These are phyloP conservation scores for Cucurbita pepo DNA, from an alignment of 306 rosid species.

Conservation along the genomic window DNA sequence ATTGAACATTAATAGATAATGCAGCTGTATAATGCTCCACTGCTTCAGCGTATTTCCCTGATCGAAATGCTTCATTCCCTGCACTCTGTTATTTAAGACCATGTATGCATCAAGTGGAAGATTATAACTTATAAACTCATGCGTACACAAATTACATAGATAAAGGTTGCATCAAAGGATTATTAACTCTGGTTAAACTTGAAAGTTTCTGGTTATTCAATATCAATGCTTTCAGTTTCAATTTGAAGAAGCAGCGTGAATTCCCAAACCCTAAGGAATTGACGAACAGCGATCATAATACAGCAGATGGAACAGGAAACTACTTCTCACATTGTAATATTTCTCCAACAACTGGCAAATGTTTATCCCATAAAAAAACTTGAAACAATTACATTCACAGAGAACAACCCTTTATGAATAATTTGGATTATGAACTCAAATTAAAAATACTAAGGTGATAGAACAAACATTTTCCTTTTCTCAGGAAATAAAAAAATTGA, in stretches of 20 bases:
- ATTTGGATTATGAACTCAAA: no score
- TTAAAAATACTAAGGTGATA: no score
- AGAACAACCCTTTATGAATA: no score
- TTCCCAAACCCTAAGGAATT: no score
- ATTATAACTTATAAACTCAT: not conserved
- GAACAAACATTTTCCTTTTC: no score
- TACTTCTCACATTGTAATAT: no score
- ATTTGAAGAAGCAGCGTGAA: not conserved
- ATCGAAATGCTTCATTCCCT: conserved; percentile 69
- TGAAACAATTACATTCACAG: no score
- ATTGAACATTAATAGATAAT: conserved; percentile 47
- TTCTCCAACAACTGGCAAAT: no score
- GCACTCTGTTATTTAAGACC: conserved; percentile 34
- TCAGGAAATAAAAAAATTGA: no score
- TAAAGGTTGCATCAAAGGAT: not conserved
- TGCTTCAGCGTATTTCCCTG: conserved; percentile 55
- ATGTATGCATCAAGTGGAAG: conserved; percentile 8
- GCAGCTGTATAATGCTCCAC: conserved; percentile 69
- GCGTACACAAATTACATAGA: not conserved
- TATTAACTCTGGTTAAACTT: not conserved
- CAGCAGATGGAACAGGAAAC: no score
- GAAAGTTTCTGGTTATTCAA: not conserved
- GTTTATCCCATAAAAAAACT: no score
- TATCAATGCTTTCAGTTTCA: not conserved
- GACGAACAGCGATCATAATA: no score